phyloP scores from a whole-genome alignment of 23 red algal genomes.

The Gracilaria gracilis region DNA sequence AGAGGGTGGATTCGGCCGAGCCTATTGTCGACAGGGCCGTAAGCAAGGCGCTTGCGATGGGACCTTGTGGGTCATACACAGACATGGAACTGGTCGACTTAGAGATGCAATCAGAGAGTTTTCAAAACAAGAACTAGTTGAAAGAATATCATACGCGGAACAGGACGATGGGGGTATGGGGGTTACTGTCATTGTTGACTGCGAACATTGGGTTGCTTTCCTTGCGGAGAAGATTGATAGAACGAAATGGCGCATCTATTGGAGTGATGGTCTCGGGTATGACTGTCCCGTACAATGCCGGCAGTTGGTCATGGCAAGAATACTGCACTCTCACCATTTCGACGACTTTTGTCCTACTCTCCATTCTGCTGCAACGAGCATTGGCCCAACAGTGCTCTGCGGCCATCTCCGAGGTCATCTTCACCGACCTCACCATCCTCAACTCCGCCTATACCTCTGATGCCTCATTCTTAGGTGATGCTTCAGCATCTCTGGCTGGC shows the following conservation, averaged over 20 bases:
- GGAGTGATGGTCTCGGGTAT: too few species aligned
- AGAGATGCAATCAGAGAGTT: slow-evolving; percentile 64
- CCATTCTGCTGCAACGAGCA: not conserved
- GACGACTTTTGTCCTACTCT: slow-evolving; percentile 8
- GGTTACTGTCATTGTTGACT: too few species aligned
- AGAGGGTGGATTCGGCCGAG: slow-evolving; percentile 81
- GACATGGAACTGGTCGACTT: slow-evolving; percentile 89
- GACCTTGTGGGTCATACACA: slow-evolving; percentile 88
- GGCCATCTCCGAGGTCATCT: slow-evolving; percentile 53
- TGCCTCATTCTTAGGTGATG: slow-evolving; percentile 31
- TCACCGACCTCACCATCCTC: slow-evolving; percentile 59
- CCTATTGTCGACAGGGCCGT: slow-evolving; percentile 67
- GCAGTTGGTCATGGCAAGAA: too few species aligned
- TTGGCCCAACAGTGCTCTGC: slow-evolving; percentile 26
- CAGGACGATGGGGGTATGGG: slow-evolving; percentile 78
- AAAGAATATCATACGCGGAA: slow-evolving; percentile 69
- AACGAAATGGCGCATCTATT: too few species aligned
- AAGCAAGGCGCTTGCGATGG: slow-evolving; percentile 69
- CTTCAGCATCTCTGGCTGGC: not conserved
- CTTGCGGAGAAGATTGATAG: too few species aligned
- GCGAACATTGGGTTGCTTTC: too few species aligned
- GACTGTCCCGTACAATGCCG: too few species aligned
- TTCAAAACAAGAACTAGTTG: slow-evolving; percentile 65
- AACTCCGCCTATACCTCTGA: slow-evolving; percentile 56
- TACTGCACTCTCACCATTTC: too few species aligned